Conservation (phyloP, 1,139 yeast species). For the Pneumocystis sp. region DNA sequence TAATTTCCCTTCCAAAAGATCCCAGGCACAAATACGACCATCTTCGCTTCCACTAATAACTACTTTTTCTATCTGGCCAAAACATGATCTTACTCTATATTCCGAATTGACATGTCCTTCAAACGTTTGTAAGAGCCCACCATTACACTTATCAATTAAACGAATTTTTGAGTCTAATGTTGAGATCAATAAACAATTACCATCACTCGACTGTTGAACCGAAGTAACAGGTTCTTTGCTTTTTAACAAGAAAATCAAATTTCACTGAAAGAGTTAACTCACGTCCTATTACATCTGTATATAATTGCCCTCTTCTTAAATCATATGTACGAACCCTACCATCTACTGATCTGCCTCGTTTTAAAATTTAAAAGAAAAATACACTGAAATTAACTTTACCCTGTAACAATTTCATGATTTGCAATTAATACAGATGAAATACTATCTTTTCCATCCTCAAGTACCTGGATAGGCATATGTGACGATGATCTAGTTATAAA, state of each 20-base stretch:
- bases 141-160: conserved; percentile 20
- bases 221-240: conserved; percentile 21
- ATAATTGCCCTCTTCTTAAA: conserved; percentile 22
- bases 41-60: conserved; percentile 79
- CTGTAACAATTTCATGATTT: conserved; percentile 21
- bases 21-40: conserved; percentile 81
- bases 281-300: conserved; percentile 20
- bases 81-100: conserved; percentile 19
- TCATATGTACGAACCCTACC: conserved; percentile 25
- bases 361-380: not conserved
- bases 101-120: conserved; percentile 21
- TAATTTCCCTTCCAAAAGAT: conserved; percentile 47
- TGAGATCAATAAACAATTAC: conserved; percentile 19
- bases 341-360: conserved; percentile 20
- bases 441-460: conserved; percentile 25
- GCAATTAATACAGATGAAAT: conserved; percentile 21
- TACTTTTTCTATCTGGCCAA: conserved; percentile 43
- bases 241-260: not conserved
- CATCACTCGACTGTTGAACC: conserved; percentile 15
- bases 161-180: conserved; percentile 20
- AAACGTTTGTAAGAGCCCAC: conserved; percentile 19
- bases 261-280: conserved; percentile 4
- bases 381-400: conserved; percentile 10
- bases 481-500: conserved; percentile 13
- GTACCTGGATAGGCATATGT: conserved; percentile 22